Base-by-base conservation (phyloP, 139 green algal genomes). In the Closterium sp. region DNA sequence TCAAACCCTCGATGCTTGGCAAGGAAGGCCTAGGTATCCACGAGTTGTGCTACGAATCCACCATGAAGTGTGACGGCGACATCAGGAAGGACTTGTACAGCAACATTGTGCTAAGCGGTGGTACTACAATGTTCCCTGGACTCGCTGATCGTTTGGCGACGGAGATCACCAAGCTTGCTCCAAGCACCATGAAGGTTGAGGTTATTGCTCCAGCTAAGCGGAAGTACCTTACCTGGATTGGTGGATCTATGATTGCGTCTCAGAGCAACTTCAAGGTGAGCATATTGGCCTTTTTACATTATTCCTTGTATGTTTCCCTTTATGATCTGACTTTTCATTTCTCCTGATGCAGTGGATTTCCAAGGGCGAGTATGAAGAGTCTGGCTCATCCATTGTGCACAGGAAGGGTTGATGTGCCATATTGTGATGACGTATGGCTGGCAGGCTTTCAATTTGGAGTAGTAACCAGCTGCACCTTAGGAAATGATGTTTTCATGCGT, bases 361-460 rank as follows among this genome's bases (percentile, higher is more conserved):
- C 85, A 98, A 98, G 96, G 84, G 28, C 91, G 97, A 99, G 93
- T 99, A 99, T 94, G 98, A 99, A 81, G 98, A 99, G 95, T 95
- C 89, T 55, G 98, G 98, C 25, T 97, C 98, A 21, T 97, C 95
- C 36, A 99, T 99, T 90, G 97, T 99, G n/a, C n/a, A n/a, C n/a
- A n/a, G n/a, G n/a, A n/a, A n/a, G n/a, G n/a, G n/a, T n/a, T n/a
- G n/a, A n/a, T n/a, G n/a, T n/a, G n/a, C n/a, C n/a, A n/a, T n/a
- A n/a, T n/a, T n/a, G n/a, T n/a, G n/a, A n/a, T n/a, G n/a, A n/a
- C n/a, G n/a, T n/a, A n/a, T n/a, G n/a, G n/a, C n/a, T n/a, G n/a
- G n/a, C n/a, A n/a, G n/a, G n/a, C n/a, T n/a, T n/a, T n/a, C n/a
- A n/a, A n/a, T n/a, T n/a, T n/a, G n/a, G n/a, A n/a, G n/a, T n/a